These are phyloP conservation scores for Venturia aucupariae DNA, from an alignment of 2,329 filamentous ascomycete species.

Conservation along the genomic window DNA sequence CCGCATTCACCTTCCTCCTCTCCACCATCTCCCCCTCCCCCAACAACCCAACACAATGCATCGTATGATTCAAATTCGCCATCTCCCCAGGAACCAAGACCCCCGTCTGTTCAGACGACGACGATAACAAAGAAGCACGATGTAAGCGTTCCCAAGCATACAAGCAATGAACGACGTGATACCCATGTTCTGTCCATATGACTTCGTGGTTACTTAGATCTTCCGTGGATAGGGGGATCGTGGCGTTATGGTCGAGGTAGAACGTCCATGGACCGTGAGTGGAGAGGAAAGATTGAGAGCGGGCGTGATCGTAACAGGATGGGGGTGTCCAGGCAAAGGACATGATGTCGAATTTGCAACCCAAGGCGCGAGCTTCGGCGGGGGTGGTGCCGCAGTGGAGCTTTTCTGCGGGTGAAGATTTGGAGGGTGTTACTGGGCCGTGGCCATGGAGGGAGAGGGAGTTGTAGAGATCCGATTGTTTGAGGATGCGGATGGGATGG, in stretches of 20 bases:
- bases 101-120: not conserved
- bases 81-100: constrained; percentile 7
- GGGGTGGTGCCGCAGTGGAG: constrained; percentile 6
- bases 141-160: constrained; percentile 14
- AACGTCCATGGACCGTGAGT: constrained; percentile 12
- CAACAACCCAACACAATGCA: constrained; percentile 12
- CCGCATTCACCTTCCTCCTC: constrained; percentile 13
- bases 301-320: not conserved
- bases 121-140: not conserved
- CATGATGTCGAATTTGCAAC: constrained; percentile 14
- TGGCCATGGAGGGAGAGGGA: not conserved
- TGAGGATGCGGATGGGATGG: not conserved
- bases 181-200: constrained; percentile 14
- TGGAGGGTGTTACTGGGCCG: too few relatives aligned
- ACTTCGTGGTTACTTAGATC: not conserved
- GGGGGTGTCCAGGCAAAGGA: constrained; percentile 13
- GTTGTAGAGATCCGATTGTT: not conserved
- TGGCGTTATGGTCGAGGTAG: constrained; percentile 14
- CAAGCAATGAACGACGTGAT: constrained; percentile 14
- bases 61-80: constrained; percentile 12
- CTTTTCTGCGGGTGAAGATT: not conserved
- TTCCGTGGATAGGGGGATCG: not conserved
- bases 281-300: not conserved
- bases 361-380: constrained; percentile 8
- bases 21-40: constrained; percentile 1